A percentile compares a stretch with the other conserved stretches of the same genome.
These are phyloP conservation scores for Plasmopara muralis DNA, from an alignment of 352 stramenopile genomes.

Conservation along the genomic window DNA sequence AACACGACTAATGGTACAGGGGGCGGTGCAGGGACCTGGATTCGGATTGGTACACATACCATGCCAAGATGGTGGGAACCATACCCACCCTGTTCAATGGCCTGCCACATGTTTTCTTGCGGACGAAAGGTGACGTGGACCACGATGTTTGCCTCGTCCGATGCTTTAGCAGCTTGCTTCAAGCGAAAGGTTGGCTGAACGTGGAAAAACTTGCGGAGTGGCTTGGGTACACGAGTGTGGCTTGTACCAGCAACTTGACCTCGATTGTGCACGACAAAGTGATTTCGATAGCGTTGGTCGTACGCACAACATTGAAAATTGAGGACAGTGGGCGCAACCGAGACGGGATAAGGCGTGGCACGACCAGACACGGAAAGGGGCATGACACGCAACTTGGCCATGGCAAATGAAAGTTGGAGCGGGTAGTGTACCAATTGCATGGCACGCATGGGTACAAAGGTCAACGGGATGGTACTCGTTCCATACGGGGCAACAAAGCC, in stretches of 20 bases:
- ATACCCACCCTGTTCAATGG: constrained; percentile 36
- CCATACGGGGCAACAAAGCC: constrained; percentile 52
- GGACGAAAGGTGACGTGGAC: constrained; percentile 73
- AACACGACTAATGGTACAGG: constrained; percentile 36
- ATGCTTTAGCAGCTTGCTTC: constrained; percentile 45
- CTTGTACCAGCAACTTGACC: constrained; percentile 85
- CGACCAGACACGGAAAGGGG: constrained; percentile 16
- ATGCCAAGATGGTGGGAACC: constrained; percentile 32
- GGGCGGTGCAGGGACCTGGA: constrained; percentile 55
- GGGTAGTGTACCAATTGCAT: constrained; percentile 37
- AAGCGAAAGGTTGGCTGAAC: constrained; percentile 84
- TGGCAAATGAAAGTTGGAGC: constrained; percentile 6
- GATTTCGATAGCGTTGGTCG: constrained; percentile 81
- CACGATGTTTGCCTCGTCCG: constrained; percentile 33
- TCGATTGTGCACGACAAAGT: constrained; percentile 78
- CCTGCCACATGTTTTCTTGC: constrained; percentile 35
- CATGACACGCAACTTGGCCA: constrained; percentile 11
- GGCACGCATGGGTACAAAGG: constrained; percentile 42
- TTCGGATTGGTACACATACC: constrained; percentile 36
- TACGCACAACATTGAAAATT: constrained; percentile 84
- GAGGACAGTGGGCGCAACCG: constrained; percentile 28
- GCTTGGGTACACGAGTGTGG: constrained; percentile 61
- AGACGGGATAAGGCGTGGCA: constrained; percentile 40
- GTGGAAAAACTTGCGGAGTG: constrained; percentile 54
- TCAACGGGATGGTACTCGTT: constrained; percentile 39